Percentiles rank a stretch among this genome's conserved stretches.
Evolutionary conservation across 352 stramenopile species (phyloP).

Genomic region (Pythium periplocum): DNA sequence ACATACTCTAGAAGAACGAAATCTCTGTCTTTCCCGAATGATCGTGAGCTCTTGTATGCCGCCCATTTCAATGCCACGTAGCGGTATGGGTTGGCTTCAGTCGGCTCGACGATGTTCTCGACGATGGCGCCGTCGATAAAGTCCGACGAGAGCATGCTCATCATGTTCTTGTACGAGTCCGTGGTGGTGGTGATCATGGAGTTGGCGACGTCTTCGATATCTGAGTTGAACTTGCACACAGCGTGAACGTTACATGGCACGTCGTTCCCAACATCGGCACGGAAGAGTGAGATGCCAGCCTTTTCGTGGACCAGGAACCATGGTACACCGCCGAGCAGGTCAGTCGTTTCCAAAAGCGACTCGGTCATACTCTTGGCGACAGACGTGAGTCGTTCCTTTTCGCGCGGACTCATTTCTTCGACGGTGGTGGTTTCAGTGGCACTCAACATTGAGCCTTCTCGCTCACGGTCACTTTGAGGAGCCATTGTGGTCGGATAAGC

Average conservation of each 20-base stretch:
- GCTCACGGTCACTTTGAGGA: too few species aligned
- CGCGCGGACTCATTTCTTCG: conserved; percentile 41
- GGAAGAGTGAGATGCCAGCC: conserved; percentile 80
- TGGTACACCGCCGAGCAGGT: conserved; percentile 62
- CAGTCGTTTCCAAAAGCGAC: conserved; percentile 65
- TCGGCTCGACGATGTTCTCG: conserved; percentile 75
- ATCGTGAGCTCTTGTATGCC: conserved; percentile 78
- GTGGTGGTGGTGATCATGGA: conserved; percentile 79
- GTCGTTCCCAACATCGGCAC: conserved; percentile 47
- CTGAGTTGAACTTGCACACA: conserved; percentile 70
- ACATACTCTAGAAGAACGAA: conserved; percentile 85
- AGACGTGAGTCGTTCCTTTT: conserved; percentile 64
- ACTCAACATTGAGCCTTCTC: too few species aligned
- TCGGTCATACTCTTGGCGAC: conserved; percentile 81
- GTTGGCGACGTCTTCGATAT: conserved; percentile 79
- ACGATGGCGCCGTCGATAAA: conserved; percentile 81
- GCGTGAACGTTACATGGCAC: conserved; percentile 84
- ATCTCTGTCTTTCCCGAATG: conserved; percentile 75
- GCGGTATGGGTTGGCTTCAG: conserved; percentile 51
- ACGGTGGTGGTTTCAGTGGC: background rate
- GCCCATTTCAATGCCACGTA: conserved; percentile 85
- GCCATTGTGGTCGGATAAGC: too few species aligned
- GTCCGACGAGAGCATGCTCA: conserved; percentile 77
- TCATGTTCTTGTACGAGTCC: conserved; percentile 82
- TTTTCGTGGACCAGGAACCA: conserved; percentile 79